Evolutionary conservation across 345 rosid species (phyloP), one percentile per base, ranked within the genome.

Genomic region (Eucalyptus pumila): DNA sequence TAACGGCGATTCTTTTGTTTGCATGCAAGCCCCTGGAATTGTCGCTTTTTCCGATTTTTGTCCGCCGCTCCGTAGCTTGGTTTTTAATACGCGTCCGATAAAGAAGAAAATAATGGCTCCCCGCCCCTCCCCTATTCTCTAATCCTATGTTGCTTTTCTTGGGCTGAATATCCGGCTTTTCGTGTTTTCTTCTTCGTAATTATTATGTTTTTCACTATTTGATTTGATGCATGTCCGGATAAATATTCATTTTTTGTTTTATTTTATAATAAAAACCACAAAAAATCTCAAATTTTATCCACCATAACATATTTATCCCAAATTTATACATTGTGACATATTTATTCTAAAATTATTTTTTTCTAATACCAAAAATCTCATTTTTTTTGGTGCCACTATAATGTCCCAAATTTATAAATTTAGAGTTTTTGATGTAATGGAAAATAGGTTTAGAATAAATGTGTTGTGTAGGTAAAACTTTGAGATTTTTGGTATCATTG

Each of bases 401-500:
- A 42, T 42, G 44, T 42, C 44, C 44, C 47, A 44, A 44, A 44
- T 8, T 8, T 44, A 44, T 44, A 44, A 44, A 44, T 44, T 44
- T 44, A 0, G 45, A 6, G 8, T 51, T 51, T 16, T 51, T 51
- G 54, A 51, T 51, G 23, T 51, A 3, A 51, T 51, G 3, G 16
- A 12, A 11, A 47, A 47, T 47, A 48, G 14, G 21, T 19, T 51
- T 17, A 2, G 23, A 1, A 51, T 17, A 51, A 51, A 52, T 19
- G 24, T 19, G 24, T 19, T 49, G 15, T 49, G 1, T 0, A 49
- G 1, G 2, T 49, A 49, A 49, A 49, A 49, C 1, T 49, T 49
- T 5, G 5, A 13, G 14, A 4, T 13, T 48, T 48, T 48, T 48
- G 1, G 1, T 11, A 0, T 47, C 4, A 11, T 4, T 1, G 1